phyloP scores from a whole-genome alignment of 768 basidiomycete species.

The Pseudohyphozyma bogoriensis region DNA sequence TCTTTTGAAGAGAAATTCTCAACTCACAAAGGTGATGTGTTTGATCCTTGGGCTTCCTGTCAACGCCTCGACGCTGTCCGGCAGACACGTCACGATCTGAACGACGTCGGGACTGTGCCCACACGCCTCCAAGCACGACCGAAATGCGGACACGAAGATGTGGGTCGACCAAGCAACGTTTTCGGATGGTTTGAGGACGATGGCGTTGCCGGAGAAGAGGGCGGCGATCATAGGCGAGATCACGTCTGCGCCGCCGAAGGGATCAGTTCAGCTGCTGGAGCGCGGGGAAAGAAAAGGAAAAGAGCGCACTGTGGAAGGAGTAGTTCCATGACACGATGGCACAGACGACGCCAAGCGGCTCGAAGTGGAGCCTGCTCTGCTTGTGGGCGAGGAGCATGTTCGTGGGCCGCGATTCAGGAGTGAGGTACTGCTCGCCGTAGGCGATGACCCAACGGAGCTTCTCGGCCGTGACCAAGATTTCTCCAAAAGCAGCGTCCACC shows the following conservation, averaged over 20 bases:
- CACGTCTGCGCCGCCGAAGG: conserved; percentile 78
- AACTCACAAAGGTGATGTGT: conserved; percentile 92
- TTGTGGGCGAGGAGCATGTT: conserved; percentile 43
- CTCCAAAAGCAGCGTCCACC: conserved; percentile 86
- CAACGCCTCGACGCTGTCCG: conserved; percentile 70
- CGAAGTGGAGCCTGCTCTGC: conserved; percentile 49
- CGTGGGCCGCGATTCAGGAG: conserved; percentile 60
- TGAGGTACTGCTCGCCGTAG: conserved; percentile 67
- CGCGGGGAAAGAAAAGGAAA: conserved; percentile 46
- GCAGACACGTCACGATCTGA: conserved; percentile 74
- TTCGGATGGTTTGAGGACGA: conserved; percentile 86
- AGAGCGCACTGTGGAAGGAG: conserved; percentile 67
- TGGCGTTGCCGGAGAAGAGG: conserved; percentile 78
- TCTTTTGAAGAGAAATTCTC: conserved; percentile 46
- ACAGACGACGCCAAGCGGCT: conserved; percentile 84
- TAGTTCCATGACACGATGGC: conserved; percentile 72
- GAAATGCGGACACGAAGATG: conserved; percentile 63
- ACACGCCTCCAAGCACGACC: conserved; percentile 49
- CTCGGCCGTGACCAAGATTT: conserved; percentile 85
- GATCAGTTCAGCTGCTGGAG: neutral
- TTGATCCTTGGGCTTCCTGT: conserved; percentile 68
- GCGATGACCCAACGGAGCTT: conserved; percentile 88
- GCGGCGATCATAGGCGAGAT: conserved; percentile 87
- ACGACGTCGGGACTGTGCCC: conserved; percentile 22
- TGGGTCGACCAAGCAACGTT: conserved; percentile 81